Base-by-base conservation (phyloP, 345 rosid species). In the Adansonia digitata region DNA sequence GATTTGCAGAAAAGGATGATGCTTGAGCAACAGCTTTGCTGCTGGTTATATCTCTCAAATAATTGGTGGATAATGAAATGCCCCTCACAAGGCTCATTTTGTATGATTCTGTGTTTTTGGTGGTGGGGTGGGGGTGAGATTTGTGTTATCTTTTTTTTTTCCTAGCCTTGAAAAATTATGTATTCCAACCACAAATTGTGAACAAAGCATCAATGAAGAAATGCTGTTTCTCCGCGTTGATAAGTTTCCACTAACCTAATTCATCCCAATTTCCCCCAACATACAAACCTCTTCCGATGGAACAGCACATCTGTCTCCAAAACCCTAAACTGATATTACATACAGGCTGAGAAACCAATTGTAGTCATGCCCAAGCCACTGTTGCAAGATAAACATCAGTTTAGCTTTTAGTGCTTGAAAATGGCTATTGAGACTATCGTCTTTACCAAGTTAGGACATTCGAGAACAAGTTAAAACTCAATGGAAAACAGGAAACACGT, bases 31-130 rank as follows among this genome's bases (percentile, higher is more conserved):
- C 13, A 7, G 75, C 45, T 46, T 73, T 48, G 39, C 11, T 18
- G 63, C 1, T 15, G 20, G 37, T 27, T 68, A 26, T 17, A 0
- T 20, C 18, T 4, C 9, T 46, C 51, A 59, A 52, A 43, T 6
- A 26, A 22, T 40, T 39, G 42, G 12, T 56, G 53, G 66, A n/a
- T 34, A 71, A 71, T 7, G 14, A 12, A 22, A 13, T 20, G 15
- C 63, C 62, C 62, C 34, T 71, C 43, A 51, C 48, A 71, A 52
- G 61, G 74, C 74, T 52, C 74, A 79, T 67, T 71, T 48, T 74
- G 69, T 74, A 62, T 11, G 10, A 81, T 78, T 77, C 67, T 57
- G 75, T 72, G 53, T 71, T 10, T 42, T 76, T 71, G 69, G 17
- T 45, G n/a, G n/a, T n/a, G n/a, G n/a, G n/a, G n/a, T n/a, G n/a